These are phyloP conservation scores for Pseudocercospora fuligena DNA, from an alignment of 2,329 filamentous ascomycete species.

Conservation along the genomic window DNA sequence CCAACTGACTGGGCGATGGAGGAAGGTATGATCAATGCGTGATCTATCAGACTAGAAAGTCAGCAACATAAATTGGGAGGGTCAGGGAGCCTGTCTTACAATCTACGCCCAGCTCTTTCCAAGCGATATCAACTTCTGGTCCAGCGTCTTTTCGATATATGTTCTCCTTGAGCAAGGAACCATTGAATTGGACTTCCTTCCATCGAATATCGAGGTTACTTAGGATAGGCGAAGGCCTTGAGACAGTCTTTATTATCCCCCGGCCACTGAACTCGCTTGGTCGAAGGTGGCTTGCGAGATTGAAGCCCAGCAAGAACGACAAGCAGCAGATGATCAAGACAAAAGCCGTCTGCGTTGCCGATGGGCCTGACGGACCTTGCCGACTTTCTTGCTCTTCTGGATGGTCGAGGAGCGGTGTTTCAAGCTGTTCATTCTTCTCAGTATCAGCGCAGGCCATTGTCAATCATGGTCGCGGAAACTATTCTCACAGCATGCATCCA, in stretches of 20 bases:
- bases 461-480: neutral
- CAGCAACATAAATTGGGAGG: neutral
- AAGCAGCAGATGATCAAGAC: neutral
- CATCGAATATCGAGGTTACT: slow-evolving; percentile 19
- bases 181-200: slow-evolving; percentile 55
- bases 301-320: neutral
- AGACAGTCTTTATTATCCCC: neutral
- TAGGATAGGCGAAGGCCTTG: slow-evolving; percentile 18
- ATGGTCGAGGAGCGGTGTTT: neutral
- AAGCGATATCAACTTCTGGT: slow-evolving; percentile 59
- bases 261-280: neutral
- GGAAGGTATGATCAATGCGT: slow-evolving; percentile 54
- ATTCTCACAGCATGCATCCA: neutral
- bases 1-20: neutral
- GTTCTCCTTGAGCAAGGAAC: slow-evolving; percentile 61
- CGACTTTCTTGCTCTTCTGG: neutral
- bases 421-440: neutral
- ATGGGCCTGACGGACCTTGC: neutral
- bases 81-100: slow-evolving; percentile 49
- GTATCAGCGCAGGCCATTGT: neutral
- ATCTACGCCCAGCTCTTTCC: slow-evolving; percentile 57
- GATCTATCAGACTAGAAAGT: slow-evolving; percentile 46
- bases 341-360: neutral
- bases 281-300: neutral
- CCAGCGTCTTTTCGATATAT: slow-evolving; percentile 55